phyloP scores from a whole-genome alignment of 2,329 filamentous ascomycete species.

The Colletotrichum acutatum region DNA sequence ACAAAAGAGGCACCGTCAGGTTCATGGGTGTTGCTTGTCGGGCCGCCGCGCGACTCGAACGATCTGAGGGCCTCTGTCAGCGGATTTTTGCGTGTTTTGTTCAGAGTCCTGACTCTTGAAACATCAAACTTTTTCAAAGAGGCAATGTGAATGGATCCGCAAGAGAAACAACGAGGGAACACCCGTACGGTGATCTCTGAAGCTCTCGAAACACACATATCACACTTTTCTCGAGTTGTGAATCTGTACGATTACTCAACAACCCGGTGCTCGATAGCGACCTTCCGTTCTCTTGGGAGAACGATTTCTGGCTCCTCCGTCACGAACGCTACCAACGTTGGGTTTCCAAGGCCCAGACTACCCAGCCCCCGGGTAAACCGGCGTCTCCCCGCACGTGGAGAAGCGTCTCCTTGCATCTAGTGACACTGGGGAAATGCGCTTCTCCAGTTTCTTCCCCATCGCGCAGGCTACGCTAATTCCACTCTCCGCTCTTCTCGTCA shows the following conservation, averaged over 20 bases:
- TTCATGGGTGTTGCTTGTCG: not conserved
- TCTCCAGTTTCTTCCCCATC: not conserved
- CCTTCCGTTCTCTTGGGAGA: not conserved
- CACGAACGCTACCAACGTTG: not conserved
- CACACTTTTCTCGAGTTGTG: not conserved
- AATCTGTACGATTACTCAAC: not conserved
- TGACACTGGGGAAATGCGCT: not conserved
- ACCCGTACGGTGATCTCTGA: not conserved
- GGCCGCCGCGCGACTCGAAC: not conserved
- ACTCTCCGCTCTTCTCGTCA: not conserved
- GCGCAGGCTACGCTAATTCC: not conserved
- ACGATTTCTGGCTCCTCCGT: not conserved
- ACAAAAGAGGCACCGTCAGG: not conserved
- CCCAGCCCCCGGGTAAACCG: not conserved
- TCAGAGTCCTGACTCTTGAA: conserved; percentile 14
- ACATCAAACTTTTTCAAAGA: conserved; percentile 17
- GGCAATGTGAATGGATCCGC: not conserved
- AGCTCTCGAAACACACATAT: not conserved
- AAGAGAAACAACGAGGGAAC: not conserved
- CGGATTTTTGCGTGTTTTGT: not conserved
- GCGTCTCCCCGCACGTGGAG: not conserved
- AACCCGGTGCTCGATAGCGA: not conserved
- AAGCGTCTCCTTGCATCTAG: not conserved
- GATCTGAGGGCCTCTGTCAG: not conserved
- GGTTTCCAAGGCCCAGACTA: not conserved